These are phyloP conservation scores for Acanthochlamys bracteata DNA, from an alignment of 106 monocot species.

Conservation along the genomic window DNA sequence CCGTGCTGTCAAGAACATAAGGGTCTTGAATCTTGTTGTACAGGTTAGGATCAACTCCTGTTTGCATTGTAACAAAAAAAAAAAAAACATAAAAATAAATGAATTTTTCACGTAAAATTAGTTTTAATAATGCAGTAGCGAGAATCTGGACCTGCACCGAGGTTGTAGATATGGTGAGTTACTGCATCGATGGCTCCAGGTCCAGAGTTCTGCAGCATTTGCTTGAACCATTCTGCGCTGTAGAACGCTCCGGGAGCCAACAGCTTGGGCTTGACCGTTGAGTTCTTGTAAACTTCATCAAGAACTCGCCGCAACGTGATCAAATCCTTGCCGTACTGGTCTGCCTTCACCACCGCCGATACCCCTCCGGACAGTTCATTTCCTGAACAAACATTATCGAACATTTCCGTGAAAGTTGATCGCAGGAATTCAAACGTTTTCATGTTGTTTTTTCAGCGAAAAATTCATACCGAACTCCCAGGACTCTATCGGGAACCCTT, in stretches of 20 bases:
- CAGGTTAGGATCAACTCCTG: not conserved
- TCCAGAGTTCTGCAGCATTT: slow-evolving; percentile 29
- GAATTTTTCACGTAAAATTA: not conserved
- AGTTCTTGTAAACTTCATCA: slow-evolving; percentile 11
- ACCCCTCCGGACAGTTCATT: slow-evolving; percentile 52
- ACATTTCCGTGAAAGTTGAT: not conserved
- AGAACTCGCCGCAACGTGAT: slow-evolving; percentile 16
- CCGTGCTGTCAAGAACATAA: slow-evolving; percentile 7
- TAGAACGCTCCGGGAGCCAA: slow-evolving; percentile 50
- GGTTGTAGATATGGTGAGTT: slow-evolving; percentile 56
- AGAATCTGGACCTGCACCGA: slow-evolving; percentile 29
- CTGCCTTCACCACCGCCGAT: slow-evolving; percentile 13
- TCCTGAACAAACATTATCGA: slow-evolving; percentile 16
- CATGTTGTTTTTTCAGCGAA: too few relatives aligned
- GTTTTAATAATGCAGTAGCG: not conserved
- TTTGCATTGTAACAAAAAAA: not conserved
- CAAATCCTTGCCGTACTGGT: slow-evolving; percentile 44
- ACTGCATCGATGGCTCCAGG: slow-evolving; percentile 27
- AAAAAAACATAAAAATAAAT: not conserved
- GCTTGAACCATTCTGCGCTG: slow-evolving; percentile 26
- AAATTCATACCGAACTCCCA: slow-evolving; percentile 41
- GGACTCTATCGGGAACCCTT: slow-evolving; percentile 28
- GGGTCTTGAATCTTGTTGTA: slow-evolving; percentile 31
- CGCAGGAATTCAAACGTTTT: not conserved
- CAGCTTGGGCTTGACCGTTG: slow-evolving; percentile 9